Evolutionary conservation across 768 basidiomycete species (phyloP).

Genomic region (Dictyophora rubrovolvata): DNA sequence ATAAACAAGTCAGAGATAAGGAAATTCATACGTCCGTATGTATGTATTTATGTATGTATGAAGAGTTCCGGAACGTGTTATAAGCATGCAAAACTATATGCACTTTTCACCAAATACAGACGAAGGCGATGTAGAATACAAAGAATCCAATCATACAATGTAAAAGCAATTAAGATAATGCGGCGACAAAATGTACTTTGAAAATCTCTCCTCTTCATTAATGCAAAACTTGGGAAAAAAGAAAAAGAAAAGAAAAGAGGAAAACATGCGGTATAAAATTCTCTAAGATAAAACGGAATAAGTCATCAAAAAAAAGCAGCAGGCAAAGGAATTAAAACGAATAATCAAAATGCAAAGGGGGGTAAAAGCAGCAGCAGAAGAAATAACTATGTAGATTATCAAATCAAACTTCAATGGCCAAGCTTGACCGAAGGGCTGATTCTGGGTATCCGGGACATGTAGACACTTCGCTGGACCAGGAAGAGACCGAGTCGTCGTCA

Average conservation of each 20-base stretch:
- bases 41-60: no score
- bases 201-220: background rate
- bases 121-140: background rate
- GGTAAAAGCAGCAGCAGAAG: background rate
- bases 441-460: background rate
- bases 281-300: background rate
- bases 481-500: background rate
- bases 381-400: no score
- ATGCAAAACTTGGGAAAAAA: background rate
- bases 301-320: background rate
- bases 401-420: constrained; percentile 1
- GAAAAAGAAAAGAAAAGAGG: background rate
- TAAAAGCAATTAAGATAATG: background rate
- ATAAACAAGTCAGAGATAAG: background rate
- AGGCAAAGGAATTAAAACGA: background rate
- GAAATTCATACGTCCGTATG: no score
- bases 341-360: background rate
- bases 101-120: background rate
- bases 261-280: background rate
- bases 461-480: background rate
- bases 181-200: background rate
- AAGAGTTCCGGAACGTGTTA: no score
- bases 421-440: constrained; percentile 8
- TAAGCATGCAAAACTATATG: background rate
- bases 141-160: background rate